phyloP scores from a whole-genome alignment of 2,329 filamentous ascomycete species.

The Aspergillus fumigatus region DNA sequence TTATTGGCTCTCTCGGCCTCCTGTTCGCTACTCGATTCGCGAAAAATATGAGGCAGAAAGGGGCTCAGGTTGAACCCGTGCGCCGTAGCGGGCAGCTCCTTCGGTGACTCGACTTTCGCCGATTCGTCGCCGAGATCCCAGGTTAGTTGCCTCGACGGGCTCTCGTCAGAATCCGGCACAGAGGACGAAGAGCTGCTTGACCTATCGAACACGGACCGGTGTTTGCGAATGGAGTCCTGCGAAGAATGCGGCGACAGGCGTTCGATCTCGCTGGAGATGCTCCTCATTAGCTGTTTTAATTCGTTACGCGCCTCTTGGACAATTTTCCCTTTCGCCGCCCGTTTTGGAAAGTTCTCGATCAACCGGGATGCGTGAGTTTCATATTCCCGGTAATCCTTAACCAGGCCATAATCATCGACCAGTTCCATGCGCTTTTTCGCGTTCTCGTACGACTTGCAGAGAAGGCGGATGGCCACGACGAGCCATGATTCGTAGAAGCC shows the following conservation, averaged over 20 bases:
- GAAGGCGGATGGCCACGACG: conserved; percentile 36
- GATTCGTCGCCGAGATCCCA: conserved; percentile 29
- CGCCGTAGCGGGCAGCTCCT: conserved; percentile 20
- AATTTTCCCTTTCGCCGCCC: conserved; percentile 19
- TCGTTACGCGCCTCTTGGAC: conserved; percentile 34
- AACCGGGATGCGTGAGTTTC: conserved; percentile 42
- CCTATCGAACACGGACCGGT: conserved; percentile 45
- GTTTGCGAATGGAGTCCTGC: conserved; percentile 32
- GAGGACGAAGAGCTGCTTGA: conserved; percentile 45
- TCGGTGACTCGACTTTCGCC: conserved; percentile 31
- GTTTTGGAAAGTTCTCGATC: conserved; percentile 37
- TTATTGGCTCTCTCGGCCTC: conserved; percentile 35
- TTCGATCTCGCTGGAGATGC: conserved; percentile 40
- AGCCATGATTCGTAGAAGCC: conserved; percentile 43
- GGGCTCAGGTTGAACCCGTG: conserved; percentile 26
- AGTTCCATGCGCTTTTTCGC: conserved; percentile 39
- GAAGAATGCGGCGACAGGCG: conserved; percentile 40
- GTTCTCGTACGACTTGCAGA: conserved; percentile 40
- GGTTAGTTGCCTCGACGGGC: conserved; percentile 29
- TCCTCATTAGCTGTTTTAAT: conserved; percentile 30
- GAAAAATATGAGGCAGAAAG: conserved; percentile 32
- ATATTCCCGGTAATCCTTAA: conserved; percentile 46
- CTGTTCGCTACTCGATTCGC: conserved; percentile 21
- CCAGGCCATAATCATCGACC: conserved; percentile 34
- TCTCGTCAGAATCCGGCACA: conserved; percentile 37